Conservation (phyloP, 257 asterid genomes). For the Galeopsis tetrahit region DNA sequence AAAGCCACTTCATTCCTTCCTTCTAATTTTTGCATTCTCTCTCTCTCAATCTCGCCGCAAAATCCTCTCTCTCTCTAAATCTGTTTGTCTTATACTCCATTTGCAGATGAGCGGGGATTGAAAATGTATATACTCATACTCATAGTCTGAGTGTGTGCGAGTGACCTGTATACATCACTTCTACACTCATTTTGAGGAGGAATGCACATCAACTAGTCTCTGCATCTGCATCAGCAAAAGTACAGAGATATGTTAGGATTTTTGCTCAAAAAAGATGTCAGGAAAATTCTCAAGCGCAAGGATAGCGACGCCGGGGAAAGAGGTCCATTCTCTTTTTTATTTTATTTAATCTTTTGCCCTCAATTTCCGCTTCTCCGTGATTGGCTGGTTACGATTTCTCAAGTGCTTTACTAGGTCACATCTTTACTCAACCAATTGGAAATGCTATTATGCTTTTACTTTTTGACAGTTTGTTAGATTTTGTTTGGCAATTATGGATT, state of each 20-base stretch:
- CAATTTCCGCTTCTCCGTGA: not conserved
- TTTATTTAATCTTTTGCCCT: not conserved
- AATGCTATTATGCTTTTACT: constrained; percentile 2
- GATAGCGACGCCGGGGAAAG: constrained; percentile 96
- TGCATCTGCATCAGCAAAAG: constrained; percentile 21
- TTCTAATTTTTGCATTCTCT: not conserved
- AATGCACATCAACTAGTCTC: constrained; percentile 36
- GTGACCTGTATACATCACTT: constrained; percentile 2
- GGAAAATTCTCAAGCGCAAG: constrained; percentile 89
- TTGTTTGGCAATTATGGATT: constrained; percentile 17
- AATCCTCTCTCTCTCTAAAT: constrained; percentile 47
- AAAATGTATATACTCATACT: constrained; percentile 23
- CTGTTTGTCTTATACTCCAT: constrained; percentile 37
- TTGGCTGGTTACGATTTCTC: constrained; percentile 18
- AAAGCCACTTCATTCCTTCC: too few relatives aligned
- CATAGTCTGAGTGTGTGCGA: constrained; percentile 9
- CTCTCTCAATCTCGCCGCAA: constrained; percentile 60
- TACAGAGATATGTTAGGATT: constrained; percentile 57
- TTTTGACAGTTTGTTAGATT: not conserved
- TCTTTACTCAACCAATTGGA: constrained; percentile 16
- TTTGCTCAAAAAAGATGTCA: constrained; percentile 71
- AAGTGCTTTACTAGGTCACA: constrained; percentile 14
- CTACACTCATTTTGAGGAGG: constrained; percentile 28
- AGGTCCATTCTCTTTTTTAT: constrained; percentile 49
- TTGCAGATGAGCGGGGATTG: constrained; percentile 22